Base-by-base conservation (phyloP, 225 moss, liverwort and hornwort species). In the Ulota crispa region DNA sequence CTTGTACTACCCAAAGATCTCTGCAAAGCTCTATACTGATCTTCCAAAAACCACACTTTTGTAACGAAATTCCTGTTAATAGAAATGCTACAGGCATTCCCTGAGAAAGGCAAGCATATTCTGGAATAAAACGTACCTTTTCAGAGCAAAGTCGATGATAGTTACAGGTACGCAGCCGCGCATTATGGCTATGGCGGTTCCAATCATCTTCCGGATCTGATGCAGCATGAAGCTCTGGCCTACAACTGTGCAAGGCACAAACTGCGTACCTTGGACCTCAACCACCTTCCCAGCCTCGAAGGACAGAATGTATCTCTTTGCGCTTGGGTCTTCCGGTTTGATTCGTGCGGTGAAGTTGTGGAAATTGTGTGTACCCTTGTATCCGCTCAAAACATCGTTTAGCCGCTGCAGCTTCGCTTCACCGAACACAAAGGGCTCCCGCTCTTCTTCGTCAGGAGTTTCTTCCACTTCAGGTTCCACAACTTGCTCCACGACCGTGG, bases 201-300 rank as follows among this genome's bases (percentile, higher is more conserved):
- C 98, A 59, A 99, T 92, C 98, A 99, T 93, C 85, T 99, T 99
- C 16, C 98, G 91, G 70, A 99, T 99, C 80, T 99, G 98, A 86
- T 96, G 96, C 60, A 99, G 88, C 98, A 99, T 99, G 82, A 99
- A 99, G 80, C 98, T 99, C 80, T 99, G 96, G 50, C 98, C 98
- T 21, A 99, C 79, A 9, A 99, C 98, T 4, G 93, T 91, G 81
- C 96, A 94, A 6, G 93, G 91, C 72, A 99, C 94, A 73, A 96
- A 99, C 32, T 93, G 92, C 50, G 92, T 82, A 39, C 96, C 98
- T 78, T 93, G 84, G 18, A 90, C 81, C 55, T 88, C 85, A 47
- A 96, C 80, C 26, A 88, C 70, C 39, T 95, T 83, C 11, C 89
- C 88, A 7, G 96, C 94, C 59, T 89, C 86, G 13, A 99, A 99